Evolutionary conservation across 1,139 yeast species (phyloP).

Genomic region (Waltiozyma sp.): DNA sequence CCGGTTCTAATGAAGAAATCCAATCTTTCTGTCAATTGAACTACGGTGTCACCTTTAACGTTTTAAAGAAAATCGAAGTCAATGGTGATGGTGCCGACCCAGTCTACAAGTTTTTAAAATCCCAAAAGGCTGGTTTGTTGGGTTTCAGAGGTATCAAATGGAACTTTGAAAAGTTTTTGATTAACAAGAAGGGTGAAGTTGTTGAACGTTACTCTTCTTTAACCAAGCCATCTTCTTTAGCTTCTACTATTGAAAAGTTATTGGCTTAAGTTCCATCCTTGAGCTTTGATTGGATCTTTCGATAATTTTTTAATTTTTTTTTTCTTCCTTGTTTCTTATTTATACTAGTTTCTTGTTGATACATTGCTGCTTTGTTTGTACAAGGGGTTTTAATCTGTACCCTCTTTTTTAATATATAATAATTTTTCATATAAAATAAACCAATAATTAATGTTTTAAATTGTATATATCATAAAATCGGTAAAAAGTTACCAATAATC

Average conservation of each 20-base stretch:
- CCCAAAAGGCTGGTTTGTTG: slow-evolving; percentile 38
- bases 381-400: no score
- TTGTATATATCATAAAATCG: slow-evolving; percentile 33
- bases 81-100: slow-evolving; percentile 78
- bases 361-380: no score
- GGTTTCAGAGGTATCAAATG: slow-evolving; percentile 74
- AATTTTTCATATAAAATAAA: no score
- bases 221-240: slow-evolving; percentile 54
- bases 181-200: slow-evolving; percentile 65
- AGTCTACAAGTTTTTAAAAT: slow-evolving; percentile 68
- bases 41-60: slow-evolving; percentile 83
- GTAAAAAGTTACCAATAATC: slow-evolving; percentile 88
- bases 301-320: no score
- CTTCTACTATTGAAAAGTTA: slow-evolving; percentile 34
- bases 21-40: slow-evolving; percentile 49
- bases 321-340: no score
- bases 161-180: slow-evolving; percentile 90
- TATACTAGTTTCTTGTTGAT: no score
- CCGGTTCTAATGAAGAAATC: slow-evolving; percentile 58
- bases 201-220: slow-evolving; percentile 58
- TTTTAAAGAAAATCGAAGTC: slow-evolving; percentile 78
- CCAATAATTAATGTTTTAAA: no score
- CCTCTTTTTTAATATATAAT: no score
- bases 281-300: no score
- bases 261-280: slow-evolving; percentile 18